Evolutionary conservation across 2,329 filamentous ascomycete genomes (phyloP), one percentile per base, ranked within the genome.

Genomic region (Eutypa lata): DNA sequence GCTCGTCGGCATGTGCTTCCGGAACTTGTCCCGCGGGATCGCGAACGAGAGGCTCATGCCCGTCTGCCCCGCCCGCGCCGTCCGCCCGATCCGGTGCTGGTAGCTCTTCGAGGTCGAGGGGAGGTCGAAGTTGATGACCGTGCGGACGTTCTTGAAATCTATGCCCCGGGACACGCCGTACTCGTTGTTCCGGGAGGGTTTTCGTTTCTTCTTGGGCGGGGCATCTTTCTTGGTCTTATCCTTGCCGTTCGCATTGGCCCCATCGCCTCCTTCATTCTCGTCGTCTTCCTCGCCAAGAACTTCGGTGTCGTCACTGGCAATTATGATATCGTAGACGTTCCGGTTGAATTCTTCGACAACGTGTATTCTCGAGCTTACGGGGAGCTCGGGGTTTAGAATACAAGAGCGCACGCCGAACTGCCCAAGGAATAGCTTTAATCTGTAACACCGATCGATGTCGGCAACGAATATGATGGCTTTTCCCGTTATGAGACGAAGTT

Each of bases 301-400:
- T 66, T 96, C 91, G 59, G 89, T 88, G 68, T 96, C 92, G 63
- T 99, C 94, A 1, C 91, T 92, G 1, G 94, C 94, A 63, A 99
- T 96, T 61, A 99, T 92, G 57, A 97, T 97, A 64, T 99, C 93
- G 78, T 99, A 99, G 7, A 97, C 86, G 50, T 90, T 90, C 72
- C 90, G 89, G 76, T 97, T 99, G 74, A 99, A 99, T 69, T 97
- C 91, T 64, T 97, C 89, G 2, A 99, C 93, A 2, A 96, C 91
- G 68, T 99, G 93, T 38, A 97, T 85, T 54, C 94, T 82, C 1
- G 90, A 94, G 65, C 97, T 97, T 59, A 97, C 87, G 0, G 94
- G 94, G 35, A 99, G 74, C 67, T 99, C 93, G 1, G 91, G 94
- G 73, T 99, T 99, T 40, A 99, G 76, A 26, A 97, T 90, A 71